A percentile compares a stretch with the other conserved stretches of the same genome.
phyloP scores from a whole-genome alignment of 169 alveolate species.

The Eimeria brunetti region DNA sequence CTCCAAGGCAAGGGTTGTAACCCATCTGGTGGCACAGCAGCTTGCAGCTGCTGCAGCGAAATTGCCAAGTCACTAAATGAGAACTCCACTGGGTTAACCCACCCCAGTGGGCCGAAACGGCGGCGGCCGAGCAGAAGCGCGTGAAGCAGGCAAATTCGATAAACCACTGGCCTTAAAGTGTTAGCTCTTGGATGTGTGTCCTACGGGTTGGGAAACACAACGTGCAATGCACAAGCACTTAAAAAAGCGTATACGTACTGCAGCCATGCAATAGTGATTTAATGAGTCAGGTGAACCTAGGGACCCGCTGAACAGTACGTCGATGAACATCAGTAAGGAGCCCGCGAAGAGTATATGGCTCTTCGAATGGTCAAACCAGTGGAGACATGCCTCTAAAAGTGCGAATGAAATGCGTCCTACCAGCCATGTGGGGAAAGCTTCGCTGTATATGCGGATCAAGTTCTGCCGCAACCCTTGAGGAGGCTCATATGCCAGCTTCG shows the following conservation, averaged over 20 bases:
- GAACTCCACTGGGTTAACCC: slow-evolving; percentile 97
- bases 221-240: background rate
- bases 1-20: slow-evolving; percentile 94
- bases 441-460: slow-evolving; percentile 88
- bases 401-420: slow-evolving; percentile 85
- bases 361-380: background rate
- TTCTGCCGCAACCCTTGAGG: slow-evolving; percentile 96
- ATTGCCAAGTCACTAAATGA: slow-evolving; percentile 97
- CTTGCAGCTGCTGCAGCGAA: slow-evolving; percentile 92
- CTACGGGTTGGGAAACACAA: slow-evolving; percentile 79
- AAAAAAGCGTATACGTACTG: background rate
- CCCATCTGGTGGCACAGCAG: slow-evolving; percentile 91
- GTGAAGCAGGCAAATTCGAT: slow-evolving; percentile 96
- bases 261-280: background rate
- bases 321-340: background rate
- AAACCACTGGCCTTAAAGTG: slow-evolving; percentile 95
- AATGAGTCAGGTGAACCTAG: background rate
- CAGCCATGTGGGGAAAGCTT: slow-evolving; percentile 90
- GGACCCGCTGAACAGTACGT: background rate
- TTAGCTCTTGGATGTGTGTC: slow-evolving; percentile 93
- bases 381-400: background rate
- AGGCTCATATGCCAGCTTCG: slow-evolving; percentile 96
- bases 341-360: no score
- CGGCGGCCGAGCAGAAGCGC: slow-evolving; percentile 96
- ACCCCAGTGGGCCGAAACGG: slow-evolving; percentile 98